Conservation (phyloP, 495 filamentous ascomycete genomes). For the Daldinia childiae region DNA sequence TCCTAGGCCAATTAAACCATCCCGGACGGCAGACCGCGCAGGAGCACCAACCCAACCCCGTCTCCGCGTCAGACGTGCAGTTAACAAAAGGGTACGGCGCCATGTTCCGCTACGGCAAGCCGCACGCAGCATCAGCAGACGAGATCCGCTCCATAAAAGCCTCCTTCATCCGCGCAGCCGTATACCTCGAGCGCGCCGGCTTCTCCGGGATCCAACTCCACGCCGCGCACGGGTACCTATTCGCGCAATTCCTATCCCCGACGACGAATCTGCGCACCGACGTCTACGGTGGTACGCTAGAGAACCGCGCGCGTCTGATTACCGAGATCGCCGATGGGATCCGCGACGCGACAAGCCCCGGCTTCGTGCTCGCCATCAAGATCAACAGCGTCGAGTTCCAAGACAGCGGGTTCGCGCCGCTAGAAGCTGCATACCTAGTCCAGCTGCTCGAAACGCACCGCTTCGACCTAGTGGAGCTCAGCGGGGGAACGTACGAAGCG, state of each 20-base stretch:
- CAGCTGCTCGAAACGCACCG: slow-evolving; percentile 60
- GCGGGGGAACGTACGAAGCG: slow-evolving; percentile 69
- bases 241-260: slow-evolving; percentile 59
- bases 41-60: slow-evolving; percentile 62
- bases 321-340: slow-evolving; percentile 65
- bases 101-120: slow-evolving; percentile 41
- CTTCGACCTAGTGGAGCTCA: slow-evolving; percentile 73
- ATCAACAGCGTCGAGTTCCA: slow-evolving; percentile 78
- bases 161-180: slow-evolving; percentile 60
- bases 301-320: slow-evolving; percentile 67
- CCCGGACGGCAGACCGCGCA: slow-evolving; percentile 66
- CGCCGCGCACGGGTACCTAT: slow-evolving; percentile 68
- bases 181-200: slow-evolving; percentile 59
- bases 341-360: slow-evolving; percentile 53
- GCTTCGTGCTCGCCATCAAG: slow-evolving; percentile 71
- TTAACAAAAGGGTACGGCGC: slow-evolving; percentile 50
- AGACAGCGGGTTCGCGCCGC: slow-evolving; percentile 61
- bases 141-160: slow-evolving; percentile 60
- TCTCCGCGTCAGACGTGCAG: slow-evolving; percentile 70
- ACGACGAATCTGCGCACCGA: slow-evolving; percentile 68
- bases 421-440: slow-evolving; percentile 66
- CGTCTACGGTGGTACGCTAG: slow-evolving; percentile 71
- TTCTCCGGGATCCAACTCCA: slow-evolving; percentile 68
- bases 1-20: slow-evolving; percentile 69
- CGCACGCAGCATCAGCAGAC: slow-evolving; percentile 53